Conservation (phyloP, 1,284 basidiomycete genomes). For the Lentinula novae-zelandiae region DNA sequence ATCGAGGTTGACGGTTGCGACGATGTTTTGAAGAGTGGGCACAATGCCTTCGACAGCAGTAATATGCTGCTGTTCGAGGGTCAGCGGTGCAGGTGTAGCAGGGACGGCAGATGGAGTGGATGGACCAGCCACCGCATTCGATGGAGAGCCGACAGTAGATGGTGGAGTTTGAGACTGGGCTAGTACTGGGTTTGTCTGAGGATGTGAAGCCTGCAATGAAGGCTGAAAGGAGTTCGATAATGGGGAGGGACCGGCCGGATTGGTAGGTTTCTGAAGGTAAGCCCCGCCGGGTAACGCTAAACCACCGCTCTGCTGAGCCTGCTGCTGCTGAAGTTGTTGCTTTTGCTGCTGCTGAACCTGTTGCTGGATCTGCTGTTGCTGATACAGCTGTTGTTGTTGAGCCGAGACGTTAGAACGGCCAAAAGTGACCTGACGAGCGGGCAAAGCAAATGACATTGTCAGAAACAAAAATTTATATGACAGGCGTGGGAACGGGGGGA, state of each 20-base stretch:
- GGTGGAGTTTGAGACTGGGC: conserved; percentile 33
- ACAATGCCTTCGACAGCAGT: conserved; percentile 94
- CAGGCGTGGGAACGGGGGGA: conserved; percentile 5
- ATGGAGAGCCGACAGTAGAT: conserved; percentile 19
- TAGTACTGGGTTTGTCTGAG: conserved; percentile 17
- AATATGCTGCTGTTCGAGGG: conserved; percentile 86
- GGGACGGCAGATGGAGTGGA: conserved; percentile 24
- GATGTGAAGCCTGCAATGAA: conserved; percentile 12
- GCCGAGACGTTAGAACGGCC: conserved; percentile 53
- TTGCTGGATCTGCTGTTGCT: conserved; percentile 39
- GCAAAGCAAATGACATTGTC: conserved; percentile 66
- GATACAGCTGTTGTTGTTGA: conserved; percentile 40
- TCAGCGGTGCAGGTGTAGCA: conserved; percentile 51
- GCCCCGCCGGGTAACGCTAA: conserved; percentile 13
- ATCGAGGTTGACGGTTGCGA: conserved; percentile 98
- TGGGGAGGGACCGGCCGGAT: conserved; percentile 43
- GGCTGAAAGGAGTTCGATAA: conserved; percentile 39
- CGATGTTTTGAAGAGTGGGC: conserved; percentile 96
- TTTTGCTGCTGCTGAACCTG: conserved; percentile 34
- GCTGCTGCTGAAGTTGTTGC: conserved; percentile 25
- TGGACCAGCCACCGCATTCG: conserved; percentile 27
- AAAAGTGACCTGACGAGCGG: conserved; percentile 74
- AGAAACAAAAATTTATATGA: background rate
- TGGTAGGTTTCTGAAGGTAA: conserved; percentile 10
- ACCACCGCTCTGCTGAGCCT: conserved; percentile 30